phyloP scores from a whole-genome alignment of 2,329 filamentous ascomycete genomes.

The Trichophyton benhamiae region DNA sequence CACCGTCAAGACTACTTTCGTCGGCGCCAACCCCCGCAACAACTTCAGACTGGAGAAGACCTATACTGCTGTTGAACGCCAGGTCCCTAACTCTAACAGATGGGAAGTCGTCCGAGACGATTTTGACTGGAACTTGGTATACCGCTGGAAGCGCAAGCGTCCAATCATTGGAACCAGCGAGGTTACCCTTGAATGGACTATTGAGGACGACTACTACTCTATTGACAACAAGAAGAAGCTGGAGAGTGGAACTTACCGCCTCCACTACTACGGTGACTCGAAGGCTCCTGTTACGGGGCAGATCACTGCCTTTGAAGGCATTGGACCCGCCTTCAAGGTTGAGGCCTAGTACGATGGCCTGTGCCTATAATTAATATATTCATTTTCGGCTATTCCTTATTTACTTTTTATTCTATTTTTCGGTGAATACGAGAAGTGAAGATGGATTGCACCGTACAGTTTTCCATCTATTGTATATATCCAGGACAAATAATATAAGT shows the following conservation, averaged over 20 bases:
- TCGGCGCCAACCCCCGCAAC: constrained; percentile 82
- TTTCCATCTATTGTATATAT: not conserved
- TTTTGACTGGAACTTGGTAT: constrained; percentile 71
- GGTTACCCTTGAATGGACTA: constrained; percentile 70
- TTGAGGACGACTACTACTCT: constrained; percentile 43
- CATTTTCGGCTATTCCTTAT: not conserved
- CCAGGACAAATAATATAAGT: not conserved
- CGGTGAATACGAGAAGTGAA: not conserved
- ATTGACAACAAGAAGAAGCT: constrained; percentile 24
- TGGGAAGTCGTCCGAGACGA: constrained; percentile 64
- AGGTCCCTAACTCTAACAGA: constrained; percentile 29
- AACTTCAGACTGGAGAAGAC: constrained; percentile 68
- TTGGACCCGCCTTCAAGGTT: constrained; percentile 40
- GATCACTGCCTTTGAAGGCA: constrained; percentile 58
- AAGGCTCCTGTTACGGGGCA: constrained; percentile 49
- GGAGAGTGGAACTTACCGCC: constrained; percentile 55
- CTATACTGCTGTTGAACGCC: constrained; percentile 62
- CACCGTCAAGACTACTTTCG: constrained; percentile 55
- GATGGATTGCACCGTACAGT: not conserved
- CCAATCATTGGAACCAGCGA: constrained; percentile 61
- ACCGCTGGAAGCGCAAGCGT: constrained; percentile 63
- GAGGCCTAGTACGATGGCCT: constrained; percentile 2
- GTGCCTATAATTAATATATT: not conserved
- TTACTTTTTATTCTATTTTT: not conserved
- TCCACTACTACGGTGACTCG: constrained; percentile 74